These are phyloP conservation scores for Polygonum maritimum DNA, from an alignment of 148 eudicot genomes.

Conservation along the genomic window DNA sequence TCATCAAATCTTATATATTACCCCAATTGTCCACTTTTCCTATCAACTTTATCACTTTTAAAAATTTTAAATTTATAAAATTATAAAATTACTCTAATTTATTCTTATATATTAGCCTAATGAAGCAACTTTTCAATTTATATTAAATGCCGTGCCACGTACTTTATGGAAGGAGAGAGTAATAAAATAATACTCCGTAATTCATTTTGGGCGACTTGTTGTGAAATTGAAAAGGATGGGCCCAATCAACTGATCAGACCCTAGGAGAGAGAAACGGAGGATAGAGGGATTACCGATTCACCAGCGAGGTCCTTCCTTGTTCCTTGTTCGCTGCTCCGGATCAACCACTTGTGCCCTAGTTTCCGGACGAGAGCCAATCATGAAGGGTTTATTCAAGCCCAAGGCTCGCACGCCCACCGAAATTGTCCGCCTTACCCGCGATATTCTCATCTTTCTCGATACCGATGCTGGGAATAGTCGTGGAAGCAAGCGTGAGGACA, in stretches of 20 bases:
- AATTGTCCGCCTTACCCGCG: constrained; percentile 66
- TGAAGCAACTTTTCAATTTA: too few species aligned
- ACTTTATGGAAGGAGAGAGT: too few species aligned
- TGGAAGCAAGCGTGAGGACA: constrained; percentile 78
- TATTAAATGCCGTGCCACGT: too few species aligned
- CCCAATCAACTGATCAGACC: constrained; percentile 5
- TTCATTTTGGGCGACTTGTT: constrained; percentile 1
- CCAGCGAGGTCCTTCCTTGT: constrained; percentile 15
- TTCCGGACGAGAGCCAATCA: constrained; percentile 1
- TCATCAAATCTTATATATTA: too few species aligned
- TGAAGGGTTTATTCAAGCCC: constrained; percentile 87
- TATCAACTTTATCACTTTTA: too few species aligned
- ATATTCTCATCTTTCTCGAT: constrained; percentile 53
- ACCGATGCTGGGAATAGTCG: constrained; percentile 24
- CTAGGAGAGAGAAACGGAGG: constrained; percentile 7
- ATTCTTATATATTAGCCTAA: too few species aligned
- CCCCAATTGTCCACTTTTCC: too few species aligned
- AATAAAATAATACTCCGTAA: too few species aligned
- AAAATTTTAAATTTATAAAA: too few species aligned
- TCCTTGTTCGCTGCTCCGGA: constrained; percentile 14
- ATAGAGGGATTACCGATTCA: constrained; percentile 11
- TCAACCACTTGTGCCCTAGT: background rate
- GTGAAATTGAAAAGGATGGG: background rate
- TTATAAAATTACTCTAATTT: too few species aligned
- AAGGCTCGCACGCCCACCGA: constrained; percentile 85